Conservation (phyloP, 306 rosid species). For the Elaeagnus macrophylla region DNA sequence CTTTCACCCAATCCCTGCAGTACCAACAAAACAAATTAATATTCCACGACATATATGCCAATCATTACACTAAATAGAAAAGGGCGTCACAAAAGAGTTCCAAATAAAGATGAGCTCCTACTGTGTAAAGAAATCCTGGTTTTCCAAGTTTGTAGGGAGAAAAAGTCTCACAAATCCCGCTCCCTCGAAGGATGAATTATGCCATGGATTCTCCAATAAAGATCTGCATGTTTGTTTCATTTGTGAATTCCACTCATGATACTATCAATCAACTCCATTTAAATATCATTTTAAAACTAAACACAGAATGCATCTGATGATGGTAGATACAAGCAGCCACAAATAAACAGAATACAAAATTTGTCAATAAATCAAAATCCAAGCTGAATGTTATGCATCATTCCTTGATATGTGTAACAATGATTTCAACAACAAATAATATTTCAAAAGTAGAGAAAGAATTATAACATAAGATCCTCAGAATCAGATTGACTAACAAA, state of each 20-base stretch:
- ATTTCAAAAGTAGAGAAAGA: conserved; percentile 17
- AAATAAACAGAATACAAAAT: not conserved
- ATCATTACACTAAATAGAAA: not conserved
- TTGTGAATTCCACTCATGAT: conserved; percentile 9
- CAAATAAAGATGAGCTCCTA: conserved; percentile 36
- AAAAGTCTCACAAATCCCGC: conserved; percentile 94
- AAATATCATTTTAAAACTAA: not conserved
- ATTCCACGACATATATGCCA: conserved; percentile 8
- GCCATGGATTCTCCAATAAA: conserved; percentile 94
- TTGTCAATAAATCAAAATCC: conserved; percentile 15
- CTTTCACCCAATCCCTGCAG: conserved; percentile 67
- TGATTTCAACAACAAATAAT: conserved; percentile 14
- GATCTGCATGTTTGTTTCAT: conserved; percentile 51
- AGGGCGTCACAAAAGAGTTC: conserved; percentile 19
- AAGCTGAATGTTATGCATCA: conserved; percentile 13
- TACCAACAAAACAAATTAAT: conserved; percentile 25
- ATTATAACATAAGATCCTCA: not conserved
- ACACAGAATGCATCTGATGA: not conserved
- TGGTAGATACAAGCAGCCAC: not conserved
- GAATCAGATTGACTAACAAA: not conserved
- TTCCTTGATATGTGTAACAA: conserved; percentile 10
- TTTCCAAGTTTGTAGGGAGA: conserved; percentile 84
- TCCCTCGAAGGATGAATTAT: conserved; percentile 93
- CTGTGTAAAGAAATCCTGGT: conserved; percentile 72
- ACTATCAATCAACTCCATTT: too few species aligned